phyloP scores from a whole-genome alignment of 1,284 basidiomycete genomes.

The Melampsora larici-populina region DNA sequence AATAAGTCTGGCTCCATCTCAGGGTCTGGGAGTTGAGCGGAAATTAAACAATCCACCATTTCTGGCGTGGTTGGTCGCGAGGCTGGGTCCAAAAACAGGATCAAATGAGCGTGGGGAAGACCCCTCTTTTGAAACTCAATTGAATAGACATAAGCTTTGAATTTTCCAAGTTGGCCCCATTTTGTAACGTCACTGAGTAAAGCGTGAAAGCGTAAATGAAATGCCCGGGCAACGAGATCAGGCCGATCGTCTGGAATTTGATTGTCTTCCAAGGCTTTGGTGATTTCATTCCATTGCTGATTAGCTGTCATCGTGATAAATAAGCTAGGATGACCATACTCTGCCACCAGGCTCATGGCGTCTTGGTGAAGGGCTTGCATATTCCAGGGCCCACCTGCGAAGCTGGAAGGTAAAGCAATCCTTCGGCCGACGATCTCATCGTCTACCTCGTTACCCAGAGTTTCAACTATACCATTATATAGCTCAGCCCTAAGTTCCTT shows the following conservation, averaged over 20 bases:
- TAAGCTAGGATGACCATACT: not conserved
- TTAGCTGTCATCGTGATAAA: constrained; percentile 31
- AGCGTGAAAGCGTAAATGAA: not conserved
- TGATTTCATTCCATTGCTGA: constrained; percentile 54
- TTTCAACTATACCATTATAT: not conserved
- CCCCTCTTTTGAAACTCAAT: constrained; percentile 18
- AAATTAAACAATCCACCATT: too few species aligned
- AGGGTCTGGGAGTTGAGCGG: too few species aligned
- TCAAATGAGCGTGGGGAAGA: not conserved
- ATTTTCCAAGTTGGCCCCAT: not conserved
- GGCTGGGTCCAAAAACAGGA: not conserved
- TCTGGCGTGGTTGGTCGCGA: not conserved
- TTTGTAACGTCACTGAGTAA: not conserved
- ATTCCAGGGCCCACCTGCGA: not conserved
- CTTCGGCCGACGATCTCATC: not conserved
- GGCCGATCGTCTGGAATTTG: too few species aligned
- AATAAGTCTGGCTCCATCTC: too few species aligned
- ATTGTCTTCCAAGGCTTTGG: too few species aligned
- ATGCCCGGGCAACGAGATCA: too few species aligned
- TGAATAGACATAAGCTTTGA: not conserved
- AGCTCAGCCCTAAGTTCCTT: not conserved
- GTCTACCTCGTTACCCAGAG: not conserved
- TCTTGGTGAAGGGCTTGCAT: constrained; percentile 2
- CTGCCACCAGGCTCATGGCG: not conserved
- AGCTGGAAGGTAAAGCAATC: constrained; percentile 4